A percentile compares a stretch with the other conserved stretches of the same genome.
Conservation (phyloP, 2,329 filamentous ascomycete genomes). For the Raffaelea arxii region DNA sequence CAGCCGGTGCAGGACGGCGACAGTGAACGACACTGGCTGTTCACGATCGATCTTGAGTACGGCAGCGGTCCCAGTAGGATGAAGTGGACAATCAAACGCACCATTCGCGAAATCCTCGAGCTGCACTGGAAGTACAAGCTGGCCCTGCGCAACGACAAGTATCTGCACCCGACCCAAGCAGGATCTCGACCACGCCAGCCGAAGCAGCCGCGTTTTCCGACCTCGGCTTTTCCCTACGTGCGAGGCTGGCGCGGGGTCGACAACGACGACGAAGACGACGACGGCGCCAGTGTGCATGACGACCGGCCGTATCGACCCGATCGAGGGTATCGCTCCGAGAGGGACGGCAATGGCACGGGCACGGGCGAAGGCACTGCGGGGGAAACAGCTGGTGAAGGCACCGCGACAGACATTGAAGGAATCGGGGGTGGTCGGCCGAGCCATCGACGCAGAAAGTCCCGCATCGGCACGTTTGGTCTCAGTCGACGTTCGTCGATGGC, state of each 20-base stretch:
- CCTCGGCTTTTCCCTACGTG: slow-evolving; percentile 81
- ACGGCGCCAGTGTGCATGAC: slow-evolving; percentile 25
- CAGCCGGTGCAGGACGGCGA: slow-evolving; percentile 54
- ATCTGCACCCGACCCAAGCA: slow-evolving; percentile 58
- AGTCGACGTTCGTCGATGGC: slow-evolving; percentile 43
- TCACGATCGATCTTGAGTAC: slow-evolving; percentile 90
- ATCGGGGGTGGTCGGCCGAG: slow-evolving; percentile 29
- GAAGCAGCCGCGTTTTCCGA: slow-evolving; percentile 83
- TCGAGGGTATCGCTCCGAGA: slow-evolving; percentile 18
- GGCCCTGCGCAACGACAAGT: slow-evolving; percentile 73
- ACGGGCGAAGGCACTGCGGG: slow-evolving; percentile 33
- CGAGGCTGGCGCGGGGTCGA: slow-evolving; percentile 70
- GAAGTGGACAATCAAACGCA: slow-evolving; percentile 89
- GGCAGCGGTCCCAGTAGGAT: slow-evolving; percentile 91
- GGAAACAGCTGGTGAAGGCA: slow-evolving; percentile 50
- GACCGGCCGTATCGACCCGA: too few relatives aligned
- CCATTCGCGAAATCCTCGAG: slow-evolving; percentile 82
- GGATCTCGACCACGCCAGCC: slow-evolving; percentile 71
- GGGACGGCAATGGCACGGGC: slow-evolving; percentile 8
- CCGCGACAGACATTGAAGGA: slow-evolving; percentile 61
- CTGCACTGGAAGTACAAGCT: slow-evolving; percentile 90
- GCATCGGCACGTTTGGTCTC: slow-evolving; percentile 39
- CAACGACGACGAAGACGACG: slow-evolving; percentile 71
- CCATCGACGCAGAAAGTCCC: slow-evolving; percentile 29
- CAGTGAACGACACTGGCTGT: slow-evolving; percentile 67